Percentiles rank a stretch among this genome's conserved stretches.
Evolutionary conservation across 75 land plant species (phyloP).

Genomic region (Sequoia sempervirens): DNA sequence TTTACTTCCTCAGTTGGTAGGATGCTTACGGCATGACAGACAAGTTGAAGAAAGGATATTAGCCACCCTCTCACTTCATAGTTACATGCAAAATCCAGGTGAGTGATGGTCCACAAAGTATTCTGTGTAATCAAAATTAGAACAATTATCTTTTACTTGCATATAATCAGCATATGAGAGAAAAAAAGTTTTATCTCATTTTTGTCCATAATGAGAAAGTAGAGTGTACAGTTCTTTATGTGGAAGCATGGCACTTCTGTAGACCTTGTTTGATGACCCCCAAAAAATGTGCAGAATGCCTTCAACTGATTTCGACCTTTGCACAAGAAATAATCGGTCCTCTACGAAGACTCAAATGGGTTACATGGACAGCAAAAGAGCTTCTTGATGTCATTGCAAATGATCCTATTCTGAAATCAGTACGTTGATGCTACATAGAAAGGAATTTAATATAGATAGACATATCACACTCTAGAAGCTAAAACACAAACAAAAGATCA

Average conservation of each 20-base stretch:
- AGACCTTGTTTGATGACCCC: not conserved
- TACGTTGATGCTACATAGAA: not conserved
- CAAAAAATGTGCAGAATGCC: constrained; percentile 25
- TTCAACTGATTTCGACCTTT: constrained; percentile 20
- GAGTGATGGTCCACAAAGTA: constrained; percentile 3
- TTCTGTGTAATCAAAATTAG: not conserved
- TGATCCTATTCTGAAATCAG: not conserved
- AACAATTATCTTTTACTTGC: not conserved
- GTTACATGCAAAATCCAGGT: constrained; percentile 44
- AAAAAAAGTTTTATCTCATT: not conserved
- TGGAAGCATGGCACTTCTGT: not conserved
- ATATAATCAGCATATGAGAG: not conserved
- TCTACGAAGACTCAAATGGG: constrained; percentile 21
- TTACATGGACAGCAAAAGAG: constrained; percentile 50
- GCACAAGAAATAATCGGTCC: constrained; percentile 28
- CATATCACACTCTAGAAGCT: not conserved
- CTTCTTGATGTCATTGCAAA: constrained; percentile 12
- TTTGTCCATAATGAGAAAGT: not conserved
- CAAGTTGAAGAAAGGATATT: constrained; percentile 35
- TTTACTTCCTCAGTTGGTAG: constrained; percentile 33
- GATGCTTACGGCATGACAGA: constrained; percentile 15
- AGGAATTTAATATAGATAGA: not conserved
- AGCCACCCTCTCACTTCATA: constrained; percentile 37
- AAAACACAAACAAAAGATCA: no score
- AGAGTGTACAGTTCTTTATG: not conserved